Evolutionary conservation across 140 eudicot species (phyloP), one percentile per base, ranked within the genome.

Genomic region (Flaveria floridana): DNA sequence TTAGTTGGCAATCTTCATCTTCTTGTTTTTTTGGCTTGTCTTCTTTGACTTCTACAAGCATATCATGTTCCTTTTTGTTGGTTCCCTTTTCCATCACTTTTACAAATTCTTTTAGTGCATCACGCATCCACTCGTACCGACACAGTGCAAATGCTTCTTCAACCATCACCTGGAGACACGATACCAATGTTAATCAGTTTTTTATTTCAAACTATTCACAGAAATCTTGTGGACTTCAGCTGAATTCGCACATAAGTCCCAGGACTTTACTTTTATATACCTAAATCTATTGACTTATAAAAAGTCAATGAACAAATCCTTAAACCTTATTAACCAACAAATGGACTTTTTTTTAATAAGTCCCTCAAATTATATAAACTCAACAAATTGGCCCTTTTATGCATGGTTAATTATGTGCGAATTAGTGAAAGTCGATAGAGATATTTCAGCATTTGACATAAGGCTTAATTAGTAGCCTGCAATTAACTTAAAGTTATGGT

Each of bases 81-180:
- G 34, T 66, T 7, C 76, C 85, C 13, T 16, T 59, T 23, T 70
- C 73, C 78, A 83, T 75, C 25, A 76, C 70, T 62, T 76, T 42
- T 39, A 74, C 13, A 68, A 88, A 86, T 75, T 75, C 74, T 70
- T 61, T 67, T 23, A 88, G 84, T 15, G 95, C 95, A 65, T 70
- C 64, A 12, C 84, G 73, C 95, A 88, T 88, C 95, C 95, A 88
- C 74, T 83, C 86, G 13, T 88, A 88, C 41, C 95, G 90, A 81
- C 95, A 88, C 21, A 81, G 48, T 48, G 42, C 61, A 55, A 77
- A 86, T 67, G 95, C 95, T 28, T 88, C 95, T 26, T 79, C 81
- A 64, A 79, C 58, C 61, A 4, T 50, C 71, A 85, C 79, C 95
- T 85, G 86, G 83, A 30, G 13, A 64, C 63, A 44, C 53, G 14